Conservation (phyloP, 202 grass and related monocot species). For the Eragrostis tef region DNA sequence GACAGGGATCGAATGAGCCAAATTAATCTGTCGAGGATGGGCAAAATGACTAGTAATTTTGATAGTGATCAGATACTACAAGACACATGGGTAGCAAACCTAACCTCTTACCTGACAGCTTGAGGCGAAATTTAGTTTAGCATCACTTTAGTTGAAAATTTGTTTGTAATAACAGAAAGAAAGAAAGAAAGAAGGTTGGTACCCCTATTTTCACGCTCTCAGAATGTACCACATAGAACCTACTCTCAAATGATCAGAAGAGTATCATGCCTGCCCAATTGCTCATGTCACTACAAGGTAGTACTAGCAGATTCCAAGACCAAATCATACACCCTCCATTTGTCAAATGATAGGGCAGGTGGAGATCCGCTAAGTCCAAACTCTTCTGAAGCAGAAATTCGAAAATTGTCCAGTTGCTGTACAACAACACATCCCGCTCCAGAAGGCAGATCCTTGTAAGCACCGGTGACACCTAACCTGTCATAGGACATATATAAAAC, state of each 20-base stretch:
- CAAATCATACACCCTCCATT: neutral
- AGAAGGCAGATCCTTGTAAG: neutral
- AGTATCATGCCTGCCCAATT: neutral
- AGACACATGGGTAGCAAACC: no score
- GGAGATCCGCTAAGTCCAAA: neutral
- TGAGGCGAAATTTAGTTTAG: no score
- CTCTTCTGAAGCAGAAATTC: neutral
- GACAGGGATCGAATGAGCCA: no score
- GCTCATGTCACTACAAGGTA: conserved; percentile 15
- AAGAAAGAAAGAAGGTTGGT: no score
- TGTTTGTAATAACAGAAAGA: no score
- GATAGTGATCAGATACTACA: no score
- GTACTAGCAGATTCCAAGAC: neutral
- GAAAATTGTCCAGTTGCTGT: neutral
- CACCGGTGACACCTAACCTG: neutral
- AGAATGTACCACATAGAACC: neutral
- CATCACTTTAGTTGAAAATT: no score
- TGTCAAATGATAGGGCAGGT: neutral
- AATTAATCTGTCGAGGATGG: no score
- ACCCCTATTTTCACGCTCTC: no score
- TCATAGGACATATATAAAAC: neutral
- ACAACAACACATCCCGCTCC: neutral
- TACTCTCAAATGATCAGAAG: neutral
- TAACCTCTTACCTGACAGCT: no score
- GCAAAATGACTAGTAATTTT: no score